phyloP scores from a whole-genome alignment of 352 stramenopile genomes.

The Phytophthora sp. region DNA sequence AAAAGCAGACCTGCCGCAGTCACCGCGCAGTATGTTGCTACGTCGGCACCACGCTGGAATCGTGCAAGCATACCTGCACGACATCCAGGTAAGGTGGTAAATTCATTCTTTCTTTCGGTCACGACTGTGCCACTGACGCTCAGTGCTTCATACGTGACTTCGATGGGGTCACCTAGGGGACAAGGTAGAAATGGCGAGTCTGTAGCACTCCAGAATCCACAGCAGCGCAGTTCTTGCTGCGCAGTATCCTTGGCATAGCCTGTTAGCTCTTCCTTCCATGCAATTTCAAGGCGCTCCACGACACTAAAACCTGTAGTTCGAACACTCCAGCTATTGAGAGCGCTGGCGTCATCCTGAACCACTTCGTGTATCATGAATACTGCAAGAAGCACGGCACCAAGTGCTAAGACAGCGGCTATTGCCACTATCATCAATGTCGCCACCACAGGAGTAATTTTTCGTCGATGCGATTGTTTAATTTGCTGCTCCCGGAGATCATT shows the following conservation, averaged over 20 bases:
- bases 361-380: slow-evolving; percentile 75
- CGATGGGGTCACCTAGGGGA: slow-evolving; percentile 43
- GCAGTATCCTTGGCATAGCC: slow-evolving; percentile 51
- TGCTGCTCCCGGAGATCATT: slow-evolving; percentile 54
- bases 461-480: slow-evolving; percentile 25
- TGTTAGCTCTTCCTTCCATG: slow-evolving; percentile 50
- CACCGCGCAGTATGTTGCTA: slow-evolving; percentile 45
- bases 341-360: slow-evolving; percentile 50
- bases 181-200: slow-evolving; percentile 62
- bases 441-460: slow-evolving; percentile 18
- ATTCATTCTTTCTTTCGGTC: slow-evolving; percentile 48
- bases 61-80: slow-evolving; percentile 52
- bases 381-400: slow-evolving; percentile 41
- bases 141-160: slow-evolving; percentile 65
- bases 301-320: slow-evolving; percentile 77
- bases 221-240: slow-evolving; percentile 77
- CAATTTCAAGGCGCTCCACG: slow-evolving; percentile 43
- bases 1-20: slow-evolving; percentile 46
- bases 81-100: slow-evolving; percentile 59
- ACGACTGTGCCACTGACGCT: slow-evolving; percentile 65
- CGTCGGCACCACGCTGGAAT: slow-evolving; percentile 54
- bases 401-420: slow-evolving; percentile 45
- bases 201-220: slow-evolving; percentile 52
- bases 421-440: slow-evolving; percentile 38
- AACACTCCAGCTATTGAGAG: slow-evolving; percentile 71